Percentiles rank a stretch among this genome's conserved stretches.
These are phyloP conservation scores for Phytophthora boehmeriae DNA, from an alignment of 352 stramenopile species.

Conservation along the genomic window DNA sequence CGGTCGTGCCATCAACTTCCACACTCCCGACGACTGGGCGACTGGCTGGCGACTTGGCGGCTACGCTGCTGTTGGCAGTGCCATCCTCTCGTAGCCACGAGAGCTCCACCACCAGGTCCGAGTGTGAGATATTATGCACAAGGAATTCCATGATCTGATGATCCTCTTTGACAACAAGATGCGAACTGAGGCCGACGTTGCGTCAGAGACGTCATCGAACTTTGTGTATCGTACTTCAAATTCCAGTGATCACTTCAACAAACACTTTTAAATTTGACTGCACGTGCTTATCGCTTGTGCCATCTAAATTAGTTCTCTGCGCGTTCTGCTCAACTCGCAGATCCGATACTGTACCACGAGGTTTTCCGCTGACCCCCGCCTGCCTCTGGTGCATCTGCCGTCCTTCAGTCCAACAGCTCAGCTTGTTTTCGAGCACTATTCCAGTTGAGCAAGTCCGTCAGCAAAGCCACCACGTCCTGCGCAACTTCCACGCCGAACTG, in stretches of 20 bases:
- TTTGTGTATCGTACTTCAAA: neutral
- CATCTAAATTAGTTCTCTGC: slow-evolving; percentile 36
- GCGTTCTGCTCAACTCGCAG: slow-evolving; percentile 3
- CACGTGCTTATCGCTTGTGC: slow-evolving; percentile 10
- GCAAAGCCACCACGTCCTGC: slow-evolving; percentile 74
- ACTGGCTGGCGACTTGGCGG: slow-evolving; percentile 6
- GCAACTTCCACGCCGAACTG: slow-evolving; percentile 82
- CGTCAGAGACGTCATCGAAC: slow-evolving; percentile 14
- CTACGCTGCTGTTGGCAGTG: slow-evolving; percentile 18
- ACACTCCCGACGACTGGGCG: slow-evolving; percentile 10
- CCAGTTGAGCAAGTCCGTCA: slow-evolving; percentile 75
- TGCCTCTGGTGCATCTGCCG: neutral
- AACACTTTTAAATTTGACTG: slow-evolving; percentile 19
- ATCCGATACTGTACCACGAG: slow-evolving; percentile 2
- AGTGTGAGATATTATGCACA: slow-evolving; percentile 97
- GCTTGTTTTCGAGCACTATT: slow-evolving; percentile 60
- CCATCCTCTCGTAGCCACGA: slow-evolving; percentile 67
- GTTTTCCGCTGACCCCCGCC: neutral
- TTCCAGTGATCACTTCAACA: slow-evolving; percentile 3
- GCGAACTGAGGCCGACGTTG: slow-evolving; percentile 12
- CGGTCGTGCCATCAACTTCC: slow-evolving; percentile 26
- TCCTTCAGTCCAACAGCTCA: slow-evolving; percentile 45
- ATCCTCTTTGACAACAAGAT: slow-evolving; percentile 20
- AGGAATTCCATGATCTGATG: slow-evolving; percentile 90
- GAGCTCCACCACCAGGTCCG: slow-evolving; percentile 94